These are phyloP conservation scores for Tolypocladium capitatum DNA, from an alignment of 2,329 filamentous ascomycete species.

Conservation along the genomic window DNA sequence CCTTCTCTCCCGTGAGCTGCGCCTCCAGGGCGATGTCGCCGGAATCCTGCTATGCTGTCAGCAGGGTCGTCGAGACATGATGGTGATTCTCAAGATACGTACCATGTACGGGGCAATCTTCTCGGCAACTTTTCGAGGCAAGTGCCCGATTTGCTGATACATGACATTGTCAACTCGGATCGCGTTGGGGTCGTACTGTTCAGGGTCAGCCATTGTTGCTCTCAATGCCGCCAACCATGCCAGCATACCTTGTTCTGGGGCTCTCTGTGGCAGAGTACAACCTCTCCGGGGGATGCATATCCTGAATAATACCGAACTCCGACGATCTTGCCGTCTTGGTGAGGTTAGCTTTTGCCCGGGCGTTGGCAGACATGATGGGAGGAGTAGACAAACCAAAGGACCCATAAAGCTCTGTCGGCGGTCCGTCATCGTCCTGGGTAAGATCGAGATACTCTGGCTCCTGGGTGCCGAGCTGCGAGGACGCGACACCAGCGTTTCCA, in stretches of 20 bases:
- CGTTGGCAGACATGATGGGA: neutral
- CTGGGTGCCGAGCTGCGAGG: conserved; percentile 3
- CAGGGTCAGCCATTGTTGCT: neutral
- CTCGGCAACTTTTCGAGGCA: conserved; percentile 52
- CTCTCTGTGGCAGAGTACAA: conserved; percentile 50
- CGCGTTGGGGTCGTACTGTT: conserved; percentile 58
- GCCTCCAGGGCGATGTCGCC: conserved; percentile 54
- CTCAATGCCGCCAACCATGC: neutral
- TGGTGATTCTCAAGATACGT: conserved; percentile 8
- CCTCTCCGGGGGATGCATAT: conserved; percentile 47
- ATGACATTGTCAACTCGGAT: conserved; percentile 69
- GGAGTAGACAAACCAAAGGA: conserved; percentile 22
- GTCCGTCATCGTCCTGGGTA: conserved; percentile 29
- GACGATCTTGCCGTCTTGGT: conserved; percentile 31
- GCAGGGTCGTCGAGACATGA: too few species aligned
- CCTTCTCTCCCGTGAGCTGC: conserved; percentile 52
- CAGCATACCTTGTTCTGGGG: conserved; percentile 42
- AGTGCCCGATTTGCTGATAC: conserved; percentile 63
- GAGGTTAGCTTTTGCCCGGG: neutral
- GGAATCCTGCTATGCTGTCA: conserved; percentile 28
- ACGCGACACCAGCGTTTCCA: neutral
- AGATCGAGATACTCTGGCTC: conserved; percentile 29
- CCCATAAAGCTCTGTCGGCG: conserved; percentile 32
- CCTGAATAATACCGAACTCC: conserved; percentile 49
- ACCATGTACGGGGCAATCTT: conserved; percentile 65